A percentile compares a stretch with the other conserved stretches of the same genome.
Conservation (phyloP, 257 asterid species). For the Handroanthus guayacan region DNA sequence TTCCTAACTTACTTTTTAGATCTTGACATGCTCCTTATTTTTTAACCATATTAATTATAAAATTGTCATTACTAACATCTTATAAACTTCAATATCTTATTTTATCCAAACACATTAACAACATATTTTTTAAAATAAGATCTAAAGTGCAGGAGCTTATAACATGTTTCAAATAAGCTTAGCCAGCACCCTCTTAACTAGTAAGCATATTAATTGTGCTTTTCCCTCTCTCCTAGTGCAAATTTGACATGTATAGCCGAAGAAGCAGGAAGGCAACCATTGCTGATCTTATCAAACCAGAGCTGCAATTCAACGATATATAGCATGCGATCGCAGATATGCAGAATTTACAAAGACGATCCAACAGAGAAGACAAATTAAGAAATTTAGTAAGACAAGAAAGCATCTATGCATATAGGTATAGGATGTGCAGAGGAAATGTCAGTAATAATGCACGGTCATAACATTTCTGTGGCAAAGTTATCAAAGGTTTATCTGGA, state of each 20-base stretch:
- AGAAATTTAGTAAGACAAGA: background rate
- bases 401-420: background rate
- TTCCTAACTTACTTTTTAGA: too few species aligned
- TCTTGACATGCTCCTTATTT: too few species aligned
- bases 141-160: too few species aligned
- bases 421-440: background rate
- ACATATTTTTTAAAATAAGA: too few species aligned
- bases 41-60: too few species aligned
- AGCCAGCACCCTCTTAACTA: background rate
- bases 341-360: background rate
- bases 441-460: background rate
- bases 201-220: background rate
- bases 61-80: too few species aligned
- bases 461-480: background rate
- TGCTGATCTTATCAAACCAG: background rate
- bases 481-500: constrained; percentile 1
- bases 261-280: background rate
- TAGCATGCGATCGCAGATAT: background rate
- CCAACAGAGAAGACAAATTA: background rate
- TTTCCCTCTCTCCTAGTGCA: background rate
- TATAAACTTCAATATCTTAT: too few species aligned
- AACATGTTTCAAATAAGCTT: too few species aligned
- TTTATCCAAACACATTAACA: too few species aligned
- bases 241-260: background rate
- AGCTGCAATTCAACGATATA: background rate